Conservation (phyloP, 441 rosid genomes). For the Metrosideros polymorpha region DNA sequence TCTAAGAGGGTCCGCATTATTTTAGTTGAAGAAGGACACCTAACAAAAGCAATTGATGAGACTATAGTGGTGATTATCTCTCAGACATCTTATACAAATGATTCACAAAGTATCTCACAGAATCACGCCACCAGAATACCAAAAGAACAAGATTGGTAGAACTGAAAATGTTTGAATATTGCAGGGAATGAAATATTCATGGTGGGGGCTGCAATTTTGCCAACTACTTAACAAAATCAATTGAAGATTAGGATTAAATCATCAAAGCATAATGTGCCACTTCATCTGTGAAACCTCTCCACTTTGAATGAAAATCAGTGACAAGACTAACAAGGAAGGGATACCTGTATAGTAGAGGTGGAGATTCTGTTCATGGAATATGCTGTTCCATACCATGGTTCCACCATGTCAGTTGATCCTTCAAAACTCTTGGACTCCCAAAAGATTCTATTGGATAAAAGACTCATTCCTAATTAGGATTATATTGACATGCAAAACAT, state of each 20-base stretch:
- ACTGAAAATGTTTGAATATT: neutral
- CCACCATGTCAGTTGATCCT: conserved; percentile 58
- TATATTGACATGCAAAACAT: neutral
- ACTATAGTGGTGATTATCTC: neutral
- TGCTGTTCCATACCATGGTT: conserved; percentile 90
- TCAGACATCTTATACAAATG: neutral
- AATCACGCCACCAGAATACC: neutral
- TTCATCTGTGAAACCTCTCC: neutral
- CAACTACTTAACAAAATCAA: neutral
- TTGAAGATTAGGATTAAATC: neutral
- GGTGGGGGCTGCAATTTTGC: neutral
- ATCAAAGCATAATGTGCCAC: neutral
- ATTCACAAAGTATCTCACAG: neutral
- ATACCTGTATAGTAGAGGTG: conserved; percentile 48
- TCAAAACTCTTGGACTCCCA: conserved; percentile 89
- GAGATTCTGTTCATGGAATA: conserved; percentile 56
- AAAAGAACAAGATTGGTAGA: neutral
- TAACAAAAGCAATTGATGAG: neutral
- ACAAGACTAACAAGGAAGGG: conserved; percentile 6
- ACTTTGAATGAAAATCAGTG: neutral
- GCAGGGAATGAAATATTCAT: neutral
- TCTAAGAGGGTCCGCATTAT: neutral
- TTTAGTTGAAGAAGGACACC: neutral
- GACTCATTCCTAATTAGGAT: neutral
- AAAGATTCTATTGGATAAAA: conserved; percentile 49